Evolutionary conservation across 2,329 filamentous ascomycete species (phyloP), one percentile per base, ranked within the genome.

Genomic region (Fusarium clavum): DNA sequence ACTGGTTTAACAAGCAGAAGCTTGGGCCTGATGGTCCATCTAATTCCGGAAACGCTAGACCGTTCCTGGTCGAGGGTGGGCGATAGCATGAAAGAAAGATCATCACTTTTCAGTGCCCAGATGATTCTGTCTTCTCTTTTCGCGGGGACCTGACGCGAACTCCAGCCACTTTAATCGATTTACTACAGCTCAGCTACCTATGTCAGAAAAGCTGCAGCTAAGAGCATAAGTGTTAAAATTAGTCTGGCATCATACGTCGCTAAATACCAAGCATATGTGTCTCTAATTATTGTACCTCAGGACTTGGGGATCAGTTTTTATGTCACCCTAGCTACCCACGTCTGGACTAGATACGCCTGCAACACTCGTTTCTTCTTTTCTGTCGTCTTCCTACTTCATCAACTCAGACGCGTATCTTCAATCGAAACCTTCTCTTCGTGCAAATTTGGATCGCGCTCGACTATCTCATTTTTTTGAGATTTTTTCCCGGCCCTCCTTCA

Each of bases 101-200:
- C 12, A 4, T 8, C 25, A 4, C 10, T 18, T 10, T 14, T 3
- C 14, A 8, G 18, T 18, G 20, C 41, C 32, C 16, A 20, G 29
- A 9, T 51, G 44, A 72, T 73, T 67, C 43, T 70, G 57, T 71
- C 57, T 24, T 22, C 34, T 49, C 20, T 16, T 45, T 40, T 43
- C 14, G 49, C 57, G 62, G 43, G 44, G 52, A 40, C 27, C 32
- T 56, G 55, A 66, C 64, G 53, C 60, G 52, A 71, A 54, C 69
- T 70, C 60, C 57, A 61, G 64, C 64, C 68, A 71, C 53, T 57
- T 69, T 66, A 41, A 57, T 61, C 52, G 24, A 69, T 44, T 64
- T 46, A 38, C 41, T 44, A 54, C 20, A 32, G 59, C 24, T 52
- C 7, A 45, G 55, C 32, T 27, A 46, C 24, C 51, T 57, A 38